Conservation (phyloP, 805 yeast genomes). For the Candida alai region DNA sequence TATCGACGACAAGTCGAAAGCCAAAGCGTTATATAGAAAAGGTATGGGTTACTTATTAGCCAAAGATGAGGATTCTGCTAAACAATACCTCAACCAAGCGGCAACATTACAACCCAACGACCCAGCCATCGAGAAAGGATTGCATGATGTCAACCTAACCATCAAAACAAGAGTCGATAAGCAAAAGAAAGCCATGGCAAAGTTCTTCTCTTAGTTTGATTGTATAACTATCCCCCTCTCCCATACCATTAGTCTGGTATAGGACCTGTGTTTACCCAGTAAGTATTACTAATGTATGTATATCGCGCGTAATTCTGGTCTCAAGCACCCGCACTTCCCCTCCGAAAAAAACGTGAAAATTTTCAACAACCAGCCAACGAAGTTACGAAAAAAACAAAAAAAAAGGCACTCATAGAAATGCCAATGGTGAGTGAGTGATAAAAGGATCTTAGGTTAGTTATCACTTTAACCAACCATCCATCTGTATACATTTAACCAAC, state of each 20-base stretch:
- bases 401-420: no score
- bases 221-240: no score
- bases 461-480: no score
- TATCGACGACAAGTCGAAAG: constrained; percentile 62
- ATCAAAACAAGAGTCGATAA: constrained; percentile 56
- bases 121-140: constrained; percentile 62
- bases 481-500: no score
- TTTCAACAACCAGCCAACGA: constrained; percentile 1
- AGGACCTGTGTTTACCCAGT: neutral
- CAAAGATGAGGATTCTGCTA: constrained; percentile 70
- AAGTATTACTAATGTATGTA: neutral
- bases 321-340: no score
- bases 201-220: constrained; percentile 50
- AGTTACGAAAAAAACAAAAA: no score
- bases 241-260: no score
- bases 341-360: no score
- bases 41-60: constrained; percentile 65
- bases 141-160: constrained; percentile 52
- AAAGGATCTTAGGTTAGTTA: no score
- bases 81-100: constrained; percentile 64
- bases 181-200: constrained; percentile 71
- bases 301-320: neutral
- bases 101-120: constrained; percentile 63
- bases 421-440: no score
- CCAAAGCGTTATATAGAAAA: constrained; percentile 85